Conservation (phyloP, 164 flowering plant genomes). For the Kalanchoe fedtschenkoi region DNA sequence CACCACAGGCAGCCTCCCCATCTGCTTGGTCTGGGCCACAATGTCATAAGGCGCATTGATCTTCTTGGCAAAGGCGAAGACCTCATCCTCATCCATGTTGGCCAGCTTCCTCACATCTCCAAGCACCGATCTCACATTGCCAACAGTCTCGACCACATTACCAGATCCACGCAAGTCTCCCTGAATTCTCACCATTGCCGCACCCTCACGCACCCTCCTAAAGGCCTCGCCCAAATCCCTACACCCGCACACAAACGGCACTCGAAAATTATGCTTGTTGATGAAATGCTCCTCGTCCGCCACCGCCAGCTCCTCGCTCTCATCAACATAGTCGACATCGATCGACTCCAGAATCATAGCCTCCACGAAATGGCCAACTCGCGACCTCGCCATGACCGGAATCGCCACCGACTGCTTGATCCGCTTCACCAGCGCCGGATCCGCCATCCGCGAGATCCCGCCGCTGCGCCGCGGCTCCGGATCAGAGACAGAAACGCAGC, state of each 20-base stretch:
- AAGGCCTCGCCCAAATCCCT: background rate
- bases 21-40: background rate
- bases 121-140: background rate
- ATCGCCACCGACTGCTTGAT: too few relatives aligned
- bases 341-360: too few relatives aligned
- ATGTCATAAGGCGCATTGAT: background rate
- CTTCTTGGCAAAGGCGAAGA: background rate
- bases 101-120: background rate
- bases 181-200: background rate
- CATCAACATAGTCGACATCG: background rate
- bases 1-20: background rate
- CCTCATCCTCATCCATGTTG: conserved; percentile 2
- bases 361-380: too few relatives aligned
- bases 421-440: too few relatives aligned
- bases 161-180: background rate
- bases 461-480: too few relatives aligned
- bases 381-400: too few relatives aligned
- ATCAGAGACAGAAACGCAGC: too few relatives aligned
- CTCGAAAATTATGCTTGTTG: background rate
- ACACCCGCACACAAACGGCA: conserved; percentile 1
- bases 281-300: background rate
- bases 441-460: too few relatives aligned
- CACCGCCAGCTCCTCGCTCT: background rate
- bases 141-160: background rate
- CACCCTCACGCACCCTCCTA: background rate